These are phyloP conservation scores for Sporothrix sp. DNA, from an alignment of 2,329 filamentous ascomycete species.

Conservation along the genomic window DNA sequence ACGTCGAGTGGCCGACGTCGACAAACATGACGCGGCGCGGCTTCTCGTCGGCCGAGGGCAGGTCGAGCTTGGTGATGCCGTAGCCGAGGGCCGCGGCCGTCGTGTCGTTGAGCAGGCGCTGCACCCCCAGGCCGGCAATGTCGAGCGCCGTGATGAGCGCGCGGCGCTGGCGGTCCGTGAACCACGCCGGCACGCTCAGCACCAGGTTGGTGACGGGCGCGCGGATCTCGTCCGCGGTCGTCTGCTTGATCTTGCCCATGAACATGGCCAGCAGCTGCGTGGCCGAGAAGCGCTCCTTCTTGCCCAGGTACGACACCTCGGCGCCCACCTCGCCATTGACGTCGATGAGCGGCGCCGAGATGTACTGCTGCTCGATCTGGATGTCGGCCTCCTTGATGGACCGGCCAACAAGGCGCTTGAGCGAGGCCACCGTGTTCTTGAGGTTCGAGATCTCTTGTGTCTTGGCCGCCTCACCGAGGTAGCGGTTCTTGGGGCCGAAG, in stretches of 20 bases:
- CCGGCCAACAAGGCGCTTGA: conserved; percentile 89
- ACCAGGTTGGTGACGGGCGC: conserved; percentile 88
- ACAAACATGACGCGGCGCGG: conserved; percentile 83
- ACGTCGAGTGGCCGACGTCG: conserved; percentile 95
- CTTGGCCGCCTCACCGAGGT: conserved; percentile 91
- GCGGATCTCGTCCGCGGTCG: conserved; percentile 76
- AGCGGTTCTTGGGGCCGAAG: conserved; percentile 88
- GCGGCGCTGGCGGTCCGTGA: conserved; percentile 87
- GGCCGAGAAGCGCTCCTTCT: conserved; percentile 92
- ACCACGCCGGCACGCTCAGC: conserved; percentile 92
- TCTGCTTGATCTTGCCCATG: conserved; percentile 87
- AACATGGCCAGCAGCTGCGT: conserved; percentile 94
- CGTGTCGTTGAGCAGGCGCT: conserved; percentile 95
- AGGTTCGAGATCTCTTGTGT: conserved; percentile 99
- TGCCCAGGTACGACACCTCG: conserved; percentile 84
- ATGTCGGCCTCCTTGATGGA: conserved; percentile 83
- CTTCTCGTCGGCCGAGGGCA: conserved; percentile 81
- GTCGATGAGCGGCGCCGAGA: conserved; percentile 78
- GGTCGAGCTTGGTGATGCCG: conserved; percentile 94
- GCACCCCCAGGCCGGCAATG: conserved; percentile 83
- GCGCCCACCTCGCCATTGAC: conserved; percentile 90
- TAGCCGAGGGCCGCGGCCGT: conserved; percentile 93
- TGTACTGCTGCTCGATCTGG: conserved; percentile 82
- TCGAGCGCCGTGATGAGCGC: conserved; percentile 84
- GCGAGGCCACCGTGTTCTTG: conserved; percentile 91